Evolutionary conservation across 2,329 filamentous ascomycete genomes (phyloP).

Genomic region (Exutisphaerella laricina): DNA sequence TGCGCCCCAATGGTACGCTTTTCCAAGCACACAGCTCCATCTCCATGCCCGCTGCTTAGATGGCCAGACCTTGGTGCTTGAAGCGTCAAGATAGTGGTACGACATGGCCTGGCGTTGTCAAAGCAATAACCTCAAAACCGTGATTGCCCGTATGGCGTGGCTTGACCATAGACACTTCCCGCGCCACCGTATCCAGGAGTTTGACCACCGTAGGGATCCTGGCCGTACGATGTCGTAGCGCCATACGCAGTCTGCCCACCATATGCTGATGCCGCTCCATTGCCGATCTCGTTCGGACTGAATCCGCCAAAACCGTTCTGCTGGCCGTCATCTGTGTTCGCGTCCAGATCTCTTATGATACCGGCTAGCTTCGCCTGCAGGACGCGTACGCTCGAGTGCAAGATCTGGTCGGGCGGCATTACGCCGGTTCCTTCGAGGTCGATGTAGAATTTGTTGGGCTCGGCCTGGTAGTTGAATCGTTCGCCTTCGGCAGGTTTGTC

Average conservation of each 20-base stretch:
- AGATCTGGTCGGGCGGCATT: slow-evolving; percentile 82
- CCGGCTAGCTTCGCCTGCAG: slow-evolving; percentile 85
- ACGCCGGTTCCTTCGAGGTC: slow-evolving; percentile 86
- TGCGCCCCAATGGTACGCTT: no score
- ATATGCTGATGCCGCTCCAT: slow-evolving; percentile 62
- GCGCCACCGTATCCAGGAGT: slow-evolving; percentile 54
- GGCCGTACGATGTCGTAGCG: slow-evolving; percentile 56
- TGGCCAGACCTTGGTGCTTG: no score
- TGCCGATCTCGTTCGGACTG: slow-evolving; percentile 47
- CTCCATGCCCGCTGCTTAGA: no score
- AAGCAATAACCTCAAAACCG: no score
- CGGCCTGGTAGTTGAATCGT: slow-evolving; percentile 83
- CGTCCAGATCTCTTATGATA: slow-evolving; percentile 62
- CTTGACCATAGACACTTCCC: slow-evolving; percentile 57
- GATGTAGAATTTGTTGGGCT: slow-evolving; percentile 76
- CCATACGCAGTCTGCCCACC: slow-evolving; percentile 65
- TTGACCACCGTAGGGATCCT: slow-evolving; percentile 46
- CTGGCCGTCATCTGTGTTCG: slow-evolving; percentile 45
- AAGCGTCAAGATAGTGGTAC: neutral
- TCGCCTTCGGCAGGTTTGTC: slow-evolving; percentile 75
- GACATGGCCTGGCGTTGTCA: no score
- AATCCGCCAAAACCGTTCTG: slow-evolving; percentile 55
- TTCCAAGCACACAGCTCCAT: no score
- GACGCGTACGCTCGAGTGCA: slow-evolving; percentile 80
- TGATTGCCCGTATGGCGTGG: slow-evolving; percentile 24